Base-by-base conservation (phyloP, 192 early-diverging fungal genomes). In the Backusella parvicylindrica region DNA sequence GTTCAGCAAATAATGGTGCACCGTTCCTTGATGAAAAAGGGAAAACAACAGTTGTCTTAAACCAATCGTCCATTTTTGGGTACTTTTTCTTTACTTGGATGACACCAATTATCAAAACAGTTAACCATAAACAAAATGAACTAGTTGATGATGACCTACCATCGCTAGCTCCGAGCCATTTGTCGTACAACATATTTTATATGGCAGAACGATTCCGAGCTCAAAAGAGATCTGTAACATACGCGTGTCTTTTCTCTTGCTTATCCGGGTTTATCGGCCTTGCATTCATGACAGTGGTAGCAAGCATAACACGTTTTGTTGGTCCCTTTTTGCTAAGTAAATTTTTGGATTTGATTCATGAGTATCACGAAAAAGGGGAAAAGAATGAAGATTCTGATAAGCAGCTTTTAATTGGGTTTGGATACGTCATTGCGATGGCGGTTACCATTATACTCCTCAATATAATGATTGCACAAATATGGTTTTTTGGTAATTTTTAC, bases 351-450 rank as follows among this genome's bases (percentile, higher is more conserved):
- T 68, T 75, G 56, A 21, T 70, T 35, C 47, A 68, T 23, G 68
- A 76, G 2, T 67, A 49, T 43, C 37, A 35, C 7, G 13, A 21
- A 23, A 18, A 68, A 23, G n/a, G 11, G n/a, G 36, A 21, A 38
- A 1, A 5, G 7, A 35, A 67, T 11, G 16, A 23, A 47, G 43
- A 47, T 1, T 47, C 18, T 13, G n/a, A 37, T 38, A 6, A 40
- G n/a, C 32, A 38, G 11, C 32, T 33, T 68, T 38, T 68, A 38
- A 35, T 38, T 37, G n/a, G 36, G 4, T 3, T 86, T 11, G 53
- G 95, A 11, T 76, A 95, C 43, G 72, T 81, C 8, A 79, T 84
- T 11, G 92, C 86, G 32, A 78, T 84, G 33, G 78, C 75, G 18
- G 86, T 86, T 23, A 78, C 82, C 2, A 82, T 84, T 2, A 85